phyloP scores from a whole-genome alignment of 2,329 filamentous ascomycete genomes.

The Aspergillus quadrilineatus region DNA sequence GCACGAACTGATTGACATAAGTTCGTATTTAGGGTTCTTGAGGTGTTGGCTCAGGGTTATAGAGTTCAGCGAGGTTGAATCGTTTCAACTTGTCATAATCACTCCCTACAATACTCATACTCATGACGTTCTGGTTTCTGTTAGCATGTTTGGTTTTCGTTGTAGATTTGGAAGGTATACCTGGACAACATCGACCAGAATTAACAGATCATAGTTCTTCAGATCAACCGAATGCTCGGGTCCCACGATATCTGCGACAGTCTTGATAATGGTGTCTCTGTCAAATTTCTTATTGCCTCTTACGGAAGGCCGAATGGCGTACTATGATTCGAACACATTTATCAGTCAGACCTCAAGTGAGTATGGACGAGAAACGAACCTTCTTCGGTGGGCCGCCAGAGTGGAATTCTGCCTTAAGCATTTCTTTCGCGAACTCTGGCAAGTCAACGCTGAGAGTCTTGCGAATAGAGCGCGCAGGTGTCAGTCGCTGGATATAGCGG shows the following conservation, averaged over 20 bases:
- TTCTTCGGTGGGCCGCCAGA: conserved; percentile 52
- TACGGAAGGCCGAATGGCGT: conserved; percentile 62
- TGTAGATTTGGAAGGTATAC: conserved; percentile 37
- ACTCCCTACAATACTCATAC: conserved; percentile 61
- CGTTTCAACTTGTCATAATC: conserved; percentile 62
- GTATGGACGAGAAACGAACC: conserved; percentile 39
- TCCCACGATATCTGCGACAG: conserved; percentile 59
- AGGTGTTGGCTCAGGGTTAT: conserved; percentile 46
- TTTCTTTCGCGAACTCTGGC: conserved; percentile 55
- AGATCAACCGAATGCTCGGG: conserved; percentile 60
- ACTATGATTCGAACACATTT: conserved; percentile 41
- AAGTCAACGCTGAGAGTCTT: conserved; percentile 60
- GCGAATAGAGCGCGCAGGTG: conserved; percentile 57
- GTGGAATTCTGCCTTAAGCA: conserved; percentile 61
- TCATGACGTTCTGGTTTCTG: conserved; percentile 56
- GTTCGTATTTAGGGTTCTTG: conserved; percentile 13
- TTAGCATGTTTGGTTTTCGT: conserved; percentile 13
- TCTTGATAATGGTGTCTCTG: conserved; percentile 60
- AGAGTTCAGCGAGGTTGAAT: conserved; percentile 64
- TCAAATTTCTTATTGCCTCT: conserved; percentile 59
- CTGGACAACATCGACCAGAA: conserved; percentile 63
- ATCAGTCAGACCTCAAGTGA: not conserved
- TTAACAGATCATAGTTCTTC: conserved; percentile 59
- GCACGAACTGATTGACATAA: not conserved
- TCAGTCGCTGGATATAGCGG: conserved; percentile 60